Evolutionary conservation across 2,329 filamentous ascomycete genomes (phyloP).

Genomic region (Pestalotiopsis sp.): DNA sequence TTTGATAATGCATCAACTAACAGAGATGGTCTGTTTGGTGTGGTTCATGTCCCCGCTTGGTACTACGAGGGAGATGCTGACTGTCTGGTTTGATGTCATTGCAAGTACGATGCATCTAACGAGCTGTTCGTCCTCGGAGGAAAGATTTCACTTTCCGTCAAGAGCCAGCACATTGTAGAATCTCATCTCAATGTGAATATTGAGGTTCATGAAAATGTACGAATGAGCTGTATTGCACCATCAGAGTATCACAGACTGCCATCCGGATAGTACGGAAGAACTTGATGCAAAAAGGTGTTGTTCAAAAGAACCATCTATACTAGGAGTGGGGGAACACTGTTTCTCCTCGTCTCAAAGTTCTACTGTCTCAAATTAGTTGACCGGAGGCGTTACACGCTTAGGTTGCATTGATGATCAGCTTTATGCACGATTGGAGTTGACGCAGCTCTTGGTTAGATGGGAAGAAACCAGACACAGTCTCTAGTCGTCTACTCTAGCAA

Average conservation of each 20-base stretch:
- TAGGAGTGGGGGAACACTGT: background rate
- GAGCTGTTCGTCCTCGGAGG: background rate
- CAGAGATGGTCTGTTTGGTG: background rate
- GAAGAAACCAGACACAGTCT: background rate
- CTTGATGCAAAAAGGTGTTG: background rate
- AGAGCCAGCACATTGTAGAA: too few species aligned
- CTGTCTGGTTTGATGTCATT: background rate
- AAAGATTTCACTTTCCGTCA: too few species aligned
- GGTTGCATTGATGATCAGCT: background rate
- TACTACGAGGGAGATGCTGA: background rate
- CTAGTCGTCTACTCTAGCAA: too few species aligned
- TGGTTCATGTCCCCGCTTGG: background rate
- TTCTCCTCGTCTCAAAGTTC: background rate
- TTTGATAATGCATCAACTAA: background rate
- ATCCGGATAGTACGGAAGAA: background rate
- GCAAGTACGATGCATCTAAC: background rate
- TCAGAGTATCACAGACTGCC: too few species aligned
- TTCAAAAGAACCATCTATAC: background rate
- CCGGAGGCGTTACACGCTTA: background rate
- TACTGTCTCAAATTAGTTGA: background rate
- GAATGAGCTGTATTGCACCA: too few species aligned
- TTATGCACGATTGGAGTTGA: background rate
- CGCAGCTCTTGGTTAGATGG: background rate
- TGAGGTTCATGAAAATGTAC: too few species aligned
- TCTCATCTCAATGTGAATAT: too few species aligned